Percentiles rank a stretch among this genome's conserved stretches.
Conservation (phyloP, 345 rosid species). For the Moricandia arvensis region DNA sequence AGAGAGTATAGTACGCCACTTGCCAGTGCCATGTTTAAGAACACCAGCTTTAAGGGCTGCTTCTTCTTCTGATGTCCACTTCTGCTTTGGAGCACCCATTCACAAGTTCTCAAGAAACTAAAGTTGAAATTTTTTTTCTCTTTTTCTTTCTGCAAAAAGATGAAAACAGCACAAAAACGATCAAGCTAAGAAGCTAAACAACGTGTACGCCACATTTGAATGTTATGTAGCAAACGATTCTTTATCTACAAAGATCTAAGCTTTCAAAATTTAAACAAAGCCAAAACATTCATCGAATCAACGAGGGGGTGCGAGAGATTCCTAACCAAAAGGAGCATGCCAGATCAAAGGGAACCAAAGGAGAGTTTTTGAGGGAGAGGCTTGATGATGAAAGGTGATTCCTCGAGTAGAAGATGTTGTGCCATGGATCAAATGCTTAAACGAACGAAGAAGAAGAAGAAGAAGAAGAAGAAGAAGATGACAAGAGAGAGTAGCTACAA, state of each 20-base stretch:
- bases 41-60: constrained; percentile 98
- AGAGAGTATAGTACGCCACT: constrained; percentile 96
- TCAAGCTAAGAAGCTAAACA: neutral
- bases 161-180: constrained; percentile 22
- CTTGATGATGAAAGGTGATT: constrained; percentile 12
- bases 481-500: neutral
- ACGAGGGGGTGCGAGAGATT: too few relatives aligned
- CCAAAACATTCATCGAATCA: too few relatives aligned
- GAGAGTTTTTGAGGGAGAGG: constrained; percentile 13
- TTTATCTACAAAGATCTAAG: neutral
- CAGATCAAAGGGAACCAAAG: constrained; percentile 27
- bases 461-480: too few relatives aligned
- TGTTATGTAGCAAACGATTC: neutral
- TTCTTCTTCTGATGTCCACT: constrained; percentile 99
- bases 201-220: neutral
- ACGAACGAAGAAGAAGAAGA: too few relatives aligned
- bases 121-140: neutral
- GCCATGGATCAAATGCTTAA: constrained; percentile 33
- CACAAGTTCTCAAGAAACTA: constrained; percentile 11
- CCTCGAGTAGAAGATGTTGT: constrained; percentile 2
- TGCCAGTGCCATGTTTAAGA: constrained; percentile 86
- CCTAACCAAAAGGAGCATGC: too few relatives aligned
- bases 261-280: too few relatives aligned
- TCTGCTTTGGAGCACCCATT: constrained; percentile 99
- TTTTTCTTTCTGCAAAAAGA: constrained; percentile 21